Conservation (phyloP, 805 yeast genomes). For the Yamadazyma nakazawae region DNA sequence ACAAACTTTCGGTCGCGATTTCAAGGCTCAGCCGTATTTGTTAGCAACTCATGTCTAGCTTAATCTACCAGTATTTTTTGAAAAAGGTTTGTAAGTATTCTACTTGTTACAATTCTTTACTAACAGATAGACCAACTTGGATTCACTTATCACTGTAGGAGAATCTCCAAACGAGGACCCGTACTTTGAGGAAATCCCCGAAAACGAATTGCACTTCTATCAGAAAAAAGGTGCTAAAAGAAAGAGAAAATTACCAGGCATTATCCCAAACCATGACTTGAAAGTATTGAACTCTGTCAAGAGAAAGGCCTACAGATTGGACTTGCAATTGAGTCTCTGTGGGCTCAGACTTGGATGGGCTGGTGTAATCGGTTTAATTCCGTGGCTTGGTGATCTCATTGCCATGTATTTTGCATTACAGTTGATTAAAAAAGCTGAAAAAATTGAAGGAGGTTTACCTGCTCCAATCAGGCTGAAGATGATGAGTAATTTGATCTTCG, state of each 20-base stretch:
- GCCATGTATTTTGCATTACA: conserved; percentile 28
- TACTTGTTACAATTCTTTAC: not conserved
- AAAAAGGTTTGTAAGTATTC: conserved; percentile 29
- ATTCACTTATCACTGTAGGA: conserved; percentile 26
- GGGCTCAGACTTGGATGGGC: conserved; percentile 44
- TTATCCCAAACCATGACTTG: conserved; percentile 31
- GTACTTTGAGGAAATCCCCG: conserved; percentile 40
- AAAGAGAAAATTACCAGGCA: conserved; percentile 35
- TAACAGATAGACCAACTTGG: conserved; percentile 17
- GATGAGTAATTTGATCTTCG: conserved; percentile 39
- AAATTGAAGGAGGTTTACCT: conserved; percentile 40
- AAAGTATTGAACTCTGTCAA: conserved; percentile 34
- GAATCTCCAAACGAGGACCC: conserved; percentile 28
- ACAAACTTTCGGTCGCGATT: not conserved
- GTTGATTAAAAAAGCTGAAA: conserved; percentile 28
- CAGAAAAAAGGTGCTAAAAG: conserved; percentile 40
- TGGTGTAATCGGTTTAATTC: conserved; percentile 38
- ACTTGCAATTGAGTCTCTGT: conserved; percentile 37
- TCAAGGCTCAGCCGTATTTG: conserved; percentile 5
- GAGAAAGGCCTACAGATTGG: conserved; percentile 36
- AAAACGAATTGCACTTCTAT: conserved; percentile 38
- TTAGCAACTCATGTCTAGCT: conserved; percentile 10
- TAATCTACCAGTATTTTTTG: conserved; percentile 33
- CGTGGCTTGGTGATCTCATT: conserved; percentile 40
- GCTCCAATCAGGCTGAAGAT: conserved; percentile 25